phyloP scores from a whole-genome alignment of 306 rosid species.

The Prosopis cineraria region DNA sequence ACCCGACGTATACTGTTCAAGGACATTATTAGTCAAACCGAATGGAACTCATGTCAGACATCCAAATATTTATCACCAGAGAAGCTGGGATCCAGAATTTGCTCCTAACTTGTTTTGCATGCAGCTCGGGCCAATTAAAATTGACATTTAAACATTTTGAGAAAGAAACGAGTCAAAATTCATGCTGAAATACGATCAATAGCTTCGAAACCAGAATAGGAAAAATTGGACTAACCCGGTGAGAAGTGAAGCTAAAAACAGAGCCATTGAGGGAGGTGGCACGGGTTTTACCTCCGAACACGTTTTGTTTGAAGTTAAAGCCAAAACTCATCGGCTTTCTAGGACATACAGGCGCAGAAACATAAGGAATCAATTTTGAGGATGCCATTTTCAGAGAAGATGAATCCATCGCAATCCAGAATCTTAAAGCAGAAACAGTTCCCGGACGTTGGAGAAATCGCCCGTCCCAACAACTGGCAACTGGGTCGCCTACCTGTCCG shows the following conservation, averaged over 20 bases:
- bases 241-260: constrained; percentile 36
- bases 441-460: constrained; percentile 16
- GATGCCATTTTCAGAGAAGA: constrained; percentile 46
- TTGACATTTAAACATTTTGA: not conserved
- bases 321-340: constrained; percentile 21
- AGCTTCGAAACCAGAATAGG: not conserved
- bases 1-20: not conserved
- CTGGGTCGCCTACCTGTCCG: not conserved
- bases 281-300: constrained; percentile 34
- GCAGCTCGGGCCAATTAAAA: not conserved
- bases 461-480: not conserved
- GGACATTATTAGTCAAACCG: not conserved
- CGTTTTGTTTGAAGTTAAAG: constrained; percentile 22
- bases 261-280: constrained; percentile 51
- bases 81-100: not conserved
- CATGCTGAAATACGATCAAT: not conserved
- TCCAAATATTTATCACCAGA: not conserved
- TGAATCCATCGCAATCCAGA: constrained; percentile 35
- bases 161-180: not conserved
- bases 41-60: not conserved
- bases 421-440: not conserved
- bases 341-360: constrained; percentile 20
- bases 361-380: constrained; percentile 26
- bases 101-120: not conserved
- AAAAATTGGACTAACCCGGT: constrained; percentile 41